phyloP scores from a whole-genome alignment of 768 basidiomycete species.

The Pleurotus tuoliensis region DNA sequence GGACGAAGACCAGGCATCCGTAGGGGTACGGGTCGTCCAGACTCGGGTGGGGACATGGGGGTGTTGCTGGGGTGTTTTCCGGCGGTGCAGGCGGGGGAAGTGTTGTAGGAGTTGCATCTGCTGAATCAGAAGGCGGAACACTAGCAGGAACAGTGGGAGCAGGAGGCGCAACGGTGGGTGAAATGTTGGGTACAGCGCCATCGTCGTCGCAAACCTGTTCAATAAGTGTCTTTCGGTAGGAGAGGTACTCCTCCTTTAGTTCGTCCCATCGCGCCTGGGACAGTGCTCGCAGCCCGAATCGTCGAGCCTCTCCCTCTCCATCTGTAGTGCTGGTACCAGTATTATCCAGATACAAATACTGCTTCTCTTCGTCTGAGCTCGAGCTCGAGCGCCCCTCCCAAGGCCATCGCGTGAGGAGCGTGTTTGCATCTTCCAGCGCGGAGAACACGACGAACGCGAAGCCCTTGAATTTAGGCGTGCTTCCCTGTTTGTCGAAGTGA shows the following conservation, averaged over 20 bases:
- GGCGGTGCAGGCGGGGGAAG: not conserved
- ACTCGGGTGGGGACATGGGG: constrained; percentile 10
- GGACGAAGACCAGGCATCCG: constrained; percentile 66
- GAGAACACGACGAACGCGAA: constrained; percentile 69
- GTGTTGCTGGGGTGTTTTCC: not conserved
- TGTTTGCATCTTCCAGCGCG: constrained; percentile 30
- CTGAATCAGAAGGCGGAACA: not conserved
- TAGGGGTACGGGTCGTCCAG: constrained; percentile 47
- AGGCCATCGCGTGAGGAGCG: constrained; percentile 52
- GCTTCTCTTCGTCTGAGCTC: not conserved
- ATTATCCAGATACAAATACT: not conserved
- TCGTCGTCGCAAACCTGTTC: constrained; percentile 35
- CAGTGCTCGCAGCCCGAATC: constrained; percentile 57
- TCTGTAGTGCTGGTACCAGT: not conserved
- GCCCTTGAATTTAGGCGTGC: constrained; percentile 61
- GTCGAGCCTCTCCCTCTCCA: constrained; percentile 36
- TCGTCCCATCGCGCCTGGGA: constrained; percentile 59
- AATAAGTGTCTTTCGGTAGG: constrained; percentile 53
- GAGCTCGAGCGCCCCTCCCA: constrained; percentile 42
- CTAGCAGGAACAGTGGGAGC: not conserved
- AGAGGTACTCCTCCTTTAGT: constrained; percentile 67
- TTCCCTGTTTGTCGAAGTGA: constrained; percentile 54
- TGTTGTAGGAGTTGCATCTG: constrained; percentile 10
- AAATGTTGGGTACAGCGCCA: constrained; percentile 11
- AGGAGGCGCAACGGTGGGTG: not conserved